Base-by-base conservation (phyloP, 1,284 basidiomycete species). In the Cutaneotrichosporon sp. region DNA sequence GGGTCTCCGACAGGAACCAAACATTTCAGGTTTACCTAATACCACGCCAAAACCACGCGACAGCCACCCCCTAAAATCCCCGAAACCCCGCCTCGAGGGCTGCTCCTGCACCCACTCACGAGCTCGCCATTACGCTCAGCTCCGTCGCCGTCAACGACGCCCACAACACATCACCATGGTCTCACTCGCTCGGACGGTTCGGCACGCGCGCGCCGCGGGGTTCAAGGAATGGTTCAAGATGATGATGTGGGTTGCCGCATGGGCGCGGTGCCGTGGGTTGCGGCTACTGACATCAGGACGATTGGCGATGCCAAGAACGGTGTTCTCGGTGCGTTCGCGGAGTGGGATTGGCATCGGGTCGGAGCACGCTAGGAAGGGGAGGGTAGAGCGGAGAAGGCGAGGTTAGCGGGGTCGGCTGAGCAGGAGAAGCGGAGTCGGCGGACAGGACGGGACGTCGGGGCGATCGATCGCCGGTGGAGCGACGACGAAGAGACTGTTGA, bases 231-330 rank as follows among this genome's bases (percentile, higher is more conserved):
- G 86, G 86, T 88, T 86, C 83, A 82, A 83, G 61, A 84, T 88
- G 48, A 71, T 75, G 68, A 66, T 61, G 71, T 74, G 65, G 59
- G 71, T 70, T 27, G 17, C 14, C 22, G 35, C 19, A 20, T 25
- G 22, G 11, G 24, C 32, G 17, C 41, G 22, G 33, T 6, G 17
- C 16, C 34, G 34, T 16, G 6, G 34, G 34, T 9, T 8, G 34
- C n/a, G 37, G 20, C 34, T 49, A 29, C 45, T 55, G n/a, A 34
- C 19, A 61, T 86, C 82, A 90, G 75, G 50, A 90, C 92, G 71
- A 93, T 93, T 58, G 86, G 89, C 47, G 92, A 96, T 65, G 87
- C 88, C 51, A 97, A 96, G 75, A 82, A 81, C 22, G 92, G 91
- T 16, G 78, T 78, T 60, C 80, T 83, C 50, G 78, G 59, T 62